These are phyloP conservation scores for Mallotus japonicus DNA, from an alignment of 441 rosid species.

Conservation along the genomic window DNA sequence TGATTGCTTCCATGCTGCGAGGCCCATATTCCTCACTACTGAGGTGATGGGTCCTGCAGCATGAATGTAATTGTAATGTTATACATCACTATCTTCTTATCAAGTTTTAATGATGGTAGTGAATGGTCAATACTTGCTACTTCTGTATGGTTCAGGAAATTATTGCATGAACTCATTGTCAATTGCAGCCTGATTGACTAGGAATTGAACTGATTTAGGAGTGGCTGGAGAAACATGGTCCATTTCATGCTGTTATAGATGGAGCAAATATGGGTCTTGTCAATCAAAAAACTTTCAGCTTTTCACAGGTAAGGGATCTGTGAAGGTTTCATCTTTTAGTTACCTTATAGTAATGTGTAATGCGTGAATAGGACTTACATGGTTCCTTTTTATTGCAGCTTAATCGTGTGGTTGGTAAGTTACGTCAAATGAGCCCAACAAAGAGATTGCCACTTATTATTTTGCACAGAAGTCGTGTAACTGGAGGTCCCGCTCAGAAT, in stretches of 20 bases:
- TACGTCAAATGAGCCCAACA: conserved; percentile 60
- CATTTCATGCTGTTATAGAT: conserved; percentile 88
- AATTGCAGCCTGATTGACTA: conserved; percentile 29
- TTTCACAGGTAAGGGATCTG: conserved; percentile 50
- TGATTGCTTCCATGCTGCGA: background rate
- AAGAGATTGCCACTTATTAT: conserved; percentile 76
- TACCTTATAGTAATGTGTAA: conserved; percentile 9
- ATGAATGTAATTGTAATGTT: background rate
- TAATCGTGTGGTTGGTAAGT: conserved; percentile 45
- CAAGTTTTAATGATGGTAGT: conserved; percentile 1
- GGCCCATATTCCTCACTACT: background rate
- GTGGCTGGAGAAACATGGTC: conserved; percentile 78
- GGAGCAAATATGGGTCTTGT: conserved; percentile 79
- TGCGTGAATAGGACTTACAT: conserved; percentile 5
- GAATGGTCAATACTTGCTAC: conserved; percentile 1
- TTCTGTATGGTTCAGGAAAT: conserved; percentile 15
- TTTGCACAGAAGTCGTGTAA: conserved; percentile 74
- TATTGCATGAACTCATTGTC: conserved; percentile 10
- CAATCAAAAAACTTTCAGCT: conserved; percentile 48
- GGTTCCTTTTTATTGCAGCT: conserved; percentile 47
- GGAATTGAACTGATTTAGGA: conserved; percentile 50
- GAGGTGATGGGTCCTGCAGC: background rate
- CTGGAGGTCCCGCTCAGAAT: conserved; percentile 57
- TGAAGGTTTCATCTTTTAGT: conserved; percentile 1
- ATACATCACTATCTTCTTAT: background rate